Base-by-base conservation (phyloP, 2,329 filamentous ascomycete species). In the Colletotrichum sublineola region DNA sequence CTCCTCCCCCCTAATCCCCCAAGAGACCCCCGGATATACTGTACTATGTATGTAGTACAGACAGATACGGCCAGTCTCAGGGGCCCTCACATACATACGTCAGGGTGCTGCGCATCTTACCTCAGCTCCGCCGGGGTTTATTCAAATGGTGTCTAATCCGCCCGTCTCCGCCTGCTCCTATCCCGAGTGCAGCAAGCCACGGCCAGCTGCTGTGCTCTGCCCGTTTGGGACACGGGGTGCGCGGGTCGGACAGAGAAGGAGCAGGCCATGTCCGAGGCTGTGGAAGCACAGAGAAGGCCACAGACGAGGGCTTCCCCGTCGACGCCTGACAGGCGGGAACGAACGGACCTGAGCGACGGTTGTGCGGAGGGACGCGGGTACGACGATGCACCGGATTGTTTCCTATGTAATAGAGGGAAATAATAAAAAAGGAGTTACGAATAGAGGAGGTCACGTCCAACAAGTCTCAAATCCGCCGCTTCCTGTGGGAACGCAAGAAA, bases 261-360 rank as follows among this genome's bases (percentile, higher is more conserved):
- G 33, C 63, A 36, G 15, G 60, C 57, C 52, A 40, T 66, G 55
- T 66, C 70, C 61, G 67, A 65, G 46, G 53, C 66, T 36, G 64
- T 73, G 64, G 72, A 74, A 74, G 64, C 64, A 50, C 64, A 73
- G 60, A 72, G 72, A 73, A 73, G 52, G 53, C n/a, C 63, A 71
- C 65, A 68, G 65, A 71, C 69, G 8, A 11, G 44, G 36, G 29
- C 36, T 24, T 24, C 24, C 24, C 58, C 65, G 65, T 71, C 52
- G 38, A 68, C 58, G 63, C 63, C 63, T 67, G 63, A 63, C 68
- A 61, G 46, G 58, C 56, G 63, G 68, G 55, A 52, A 67, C 61
- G 55, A 52, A 67, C 44, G 68, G 68, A 70, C 55, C 50, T 63
- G 33, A 52, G 46, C 60, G 60, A 44, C 36, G 46, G 40, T 52